Base-by-base conservation (phyloP, 495 filamentous ascomycete species). In the Glarea lozoyensis region DNA sequence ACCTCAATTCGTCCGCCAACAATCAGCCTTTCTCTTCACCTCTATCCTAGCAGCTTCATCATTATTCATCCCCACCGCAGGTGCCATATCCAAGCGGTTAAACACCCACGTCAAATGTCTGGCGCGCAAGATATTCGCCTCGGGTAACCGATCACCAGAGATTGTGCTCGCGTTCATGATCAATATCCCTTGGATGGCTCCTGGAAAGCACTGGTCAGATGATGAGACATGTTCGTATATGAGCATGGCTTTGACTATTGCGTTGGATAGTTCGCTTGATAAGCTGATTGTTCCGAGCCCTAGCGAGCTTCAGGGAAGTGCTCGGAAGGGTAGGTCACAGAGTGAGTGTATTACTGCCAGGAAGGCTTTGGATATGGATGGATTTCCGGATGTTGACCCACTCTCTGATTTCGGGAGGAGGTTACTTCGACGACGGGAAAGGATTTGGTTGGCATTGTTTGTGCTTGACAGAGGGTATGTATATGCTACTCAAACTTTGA, bases 111-210 rank as follows among this genome's bases (percentile, higher is more conserved):
- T 75, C 53, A 82, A 78, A 46, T 64, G 63, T 32, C 69, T 86
- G 10, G 81, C 77, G 0, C 70, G 76, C 23, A 67, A 71, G 16
- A 68, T 83, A 18, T 73, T 80, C 27, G 56, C 63, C 0, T 65
- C 75, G 30, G 69, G 80, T 2, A 66, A 75, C 49, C 71, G 75
- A 25, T 86, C 82, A 5, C 77, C 81, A 6, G 82, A 86, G 55
- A 84, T 86, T 42, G 73, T 86, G 4, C 55, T 86, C 11, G 82
- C 77, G 2, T 86, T 84, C 47, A 82, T 84, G 78, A 72, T 81
- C n/a, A 84, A 84, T 49, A 71, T 86, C 18, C 81, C 82, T 10
- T 86, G 82, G 82, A 84, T 86, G 72, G 68, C 75, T 10, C 78
- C 81, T 0, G 80, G 81, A 4, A 69, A 73, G 36, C 72, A 77